Evolutionary conservation across 2,329 filamentous ascomycete species (phyloP).

Genomic region (Phaeosphaeriaceae sp.): DNA sequence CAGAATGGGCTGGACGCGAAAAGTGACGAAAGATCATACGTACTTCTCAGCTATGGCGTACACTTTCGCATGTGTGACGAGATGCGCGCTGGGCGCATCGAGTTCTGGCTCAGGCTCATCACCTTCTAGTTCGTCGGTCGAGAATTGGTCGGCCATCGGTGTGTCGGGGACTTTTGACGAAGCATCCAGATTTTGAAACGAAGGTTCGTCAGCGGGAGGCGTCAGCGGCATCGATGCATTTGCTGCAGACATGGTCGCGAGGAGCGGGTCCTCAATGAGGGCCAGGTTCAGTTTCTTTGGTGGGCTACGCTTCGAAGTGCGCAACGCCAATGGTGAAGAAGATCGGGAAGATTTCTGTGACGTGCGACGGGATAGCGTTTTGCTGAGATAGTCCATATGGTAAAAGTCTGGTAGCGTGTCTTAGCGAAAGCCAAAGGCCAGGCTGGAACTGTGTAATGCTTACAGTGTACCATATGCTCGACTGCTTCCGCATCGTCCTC

Average conservation of each 20-base stretch:
- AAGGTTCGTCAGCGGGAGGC: slow-evolving; percentile 32
- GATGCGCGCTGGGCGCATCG: slow-evolving; percentile 49
- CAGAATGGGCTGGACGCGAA: slow-evolving; percentile 16
- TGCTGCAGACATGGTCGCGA: slow-evolving; percentile 41
- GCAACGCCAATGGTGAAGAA: slow-evolving; percentile 27
- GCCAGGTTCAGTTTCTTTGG: slow-evolving; percentile 41
- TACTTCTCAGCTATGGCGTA: slow-evolving; percentile 60
- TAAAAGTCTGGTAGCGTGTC: slow-evolving; percentile 45
- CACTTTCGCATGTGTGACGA: slow-evolving; percentile 56
- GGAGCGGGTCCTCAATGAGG: slow-evolving; percentile 47
- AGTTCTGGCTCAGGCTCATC: slow-evolving; percentile 41
- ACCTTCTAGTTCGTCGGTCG: slow-evolving; percentile 39
- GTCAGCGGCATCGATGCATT: slow-evolving; percentile 31
- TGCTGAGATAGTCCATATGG: slow-evolving; percentile 49
- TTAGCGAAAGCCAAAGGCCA: slow-evolving; percentile 20
- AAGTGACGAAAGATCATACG: slow-evolving; percentile 28
- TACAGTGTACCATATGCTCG: slow-evolving; percentile 52
- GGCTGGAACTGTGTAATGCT: slow-evolving; percentile 18
- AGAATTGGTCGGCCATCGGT: slow-evolving; percentile 43
- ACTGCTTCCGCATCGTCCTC: slow-evolving; percentile 51
- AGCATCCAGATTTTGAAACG: slow-evolving; percentile 28
- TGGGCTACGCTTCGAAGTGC: slow-evolving; percentile 17
- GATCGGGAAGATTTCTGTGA: slow-evolving; percentile 37
- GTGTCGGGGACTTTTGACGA: slow-evolving; percentile 40
- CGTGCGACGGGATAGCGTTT: slow-evolving; percentile 36